Evolutionary conservation across 345 rosid species (phyloP), one percentile per base, ranked within the genome.

Genomic region (Citrus unshiu): DNA sequence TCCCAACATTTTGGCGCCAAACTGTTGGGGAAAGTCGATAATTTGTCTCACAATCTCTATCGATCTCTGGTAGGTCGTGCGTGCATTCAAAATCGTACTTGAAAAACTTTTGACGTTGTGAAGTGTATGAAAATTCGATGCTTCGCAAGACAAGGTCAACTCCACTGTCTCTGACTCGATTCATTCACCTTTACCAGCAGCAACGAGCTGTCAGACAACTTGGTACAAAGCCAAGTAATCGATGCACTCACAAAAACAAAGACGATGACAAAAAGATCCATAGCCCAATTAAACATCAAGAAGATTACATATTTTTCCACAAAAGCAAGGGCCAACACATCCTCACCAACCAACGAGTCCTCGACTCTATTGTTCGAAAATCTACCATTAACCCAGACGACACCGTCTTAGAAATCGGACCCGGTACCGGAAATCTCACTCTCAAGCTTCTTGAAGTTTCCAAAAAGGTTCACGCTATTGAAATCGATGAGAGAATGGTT

Each of bases 321-420:
- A 95, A 95, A 83, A 90, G 95, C 90, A 94, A 89, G 83, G 99
- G 98, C 43, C 99, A 96, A 68, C 99, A 96, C 78, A 86, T 94
- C 37, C 99, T 96, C 79, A 91, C 94, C 60, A 96, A 96, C 74
- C 90, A 85, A 4, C 84, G 95, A 59, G 81, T 96, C 74, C 90
- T 95, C 32, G 95, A 94, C 84, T 46, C 88, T 58, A 91, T 96
- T 69, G 95, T 94, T 62, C 82, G 88, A 40, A 84, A 75, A 80
- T 91, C 97, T 3, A 76, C 82, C 19, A 58, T 92, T 40, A 81
- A 80, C 37, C 87, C 91, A 4, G 79, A 84, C 0, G 98, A 96
- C 73, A 91, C 93, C 0, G 95, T 94, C 51, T 79, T 96, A 7
- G 97, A 96, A 87, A 91, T 96, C 27, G 98, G 97, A 68, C 98